Base-by-base conservation (phyloP, 2,329 filamentous ascomycete species). In the Cordyceps javanica region DNA sequence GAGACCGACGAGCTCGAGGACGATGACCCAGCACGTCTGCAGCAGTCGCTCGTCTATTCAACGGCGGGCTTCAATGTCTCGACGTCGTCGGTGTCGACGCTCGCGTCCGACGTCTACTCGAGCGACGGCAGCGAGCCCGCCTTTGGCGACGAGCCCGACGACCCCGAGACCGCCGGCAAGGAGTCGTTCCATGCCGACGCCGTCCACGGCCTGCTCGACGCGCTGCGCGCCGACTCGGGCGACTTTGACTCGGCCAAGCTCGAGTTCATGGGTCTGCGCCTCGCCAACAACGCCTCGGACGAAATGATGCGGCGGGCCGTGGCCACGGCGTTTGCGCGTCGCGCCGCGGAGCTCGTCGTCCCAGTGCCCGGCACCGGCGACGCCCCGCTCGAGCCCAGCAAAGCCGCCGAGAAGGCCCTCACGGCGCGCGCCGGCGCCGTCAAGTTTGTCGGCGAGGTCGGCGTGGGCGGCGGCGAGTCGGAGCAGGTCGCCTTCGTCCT, bases 251-350 rank as follows among this genome's bases (percentile, higher is more conserved):
- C 79, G 2, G 82, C 84, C 51, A 91, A 93, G 69, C 82, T 97
- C 34, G 94, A 99, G 70, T 89, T 99, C 61, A 96, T 92, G 77
- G 90, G 91, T 48, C 79, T 97, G n/a, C 88, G 93, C 11, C 90
- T 99, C 71, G 88, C 87, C 56, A 90, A 89, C 66, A 91, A 97
- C 67, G 94, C 94, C 2, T 92, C 91, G 1, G 93, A 96, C 67
- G 82, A 87, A 62, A 89, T 94, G 71, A 90, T 97, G 67, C 89
- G 93, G 45, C 87, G 88, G 34, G 91, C 94, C 16, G 87, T 97
- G 25, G 90, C 90, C 2, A 84, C 87, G 2, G 89, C 92, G 1
- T 93, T 97, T 69, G 88, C 90, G 66, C 90, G 89, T 66, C 87
- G 89, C 58, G 88, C 92, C 46, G 81, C 85, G 6, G 87, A 91